These are phyloP conservation scores for Nicotiana tabacum DNA, from an alignment of 257 asterid species.

Conservation along the genomic window DNA sequence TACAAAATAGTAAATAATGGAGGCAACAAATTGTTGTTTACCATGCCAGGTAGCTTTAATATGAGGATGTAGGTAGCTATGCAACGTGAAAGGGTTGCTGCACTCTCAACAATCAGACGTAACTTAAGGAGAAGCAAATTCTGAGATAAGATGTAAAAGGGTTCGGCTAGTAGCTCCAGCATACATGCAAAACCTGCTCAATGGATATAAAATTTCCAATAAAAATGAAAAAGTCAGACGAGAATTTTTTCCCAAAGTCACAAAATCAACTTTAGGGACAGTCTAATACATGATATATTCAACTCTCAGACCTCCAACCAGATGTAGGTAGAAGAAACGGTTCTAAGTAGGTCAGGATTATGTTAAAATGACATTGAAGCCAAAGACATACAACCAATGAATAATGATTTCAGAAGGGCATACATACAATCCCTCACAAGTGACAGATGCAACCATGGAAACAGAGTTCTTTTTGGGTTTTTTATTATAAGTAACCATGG, in stretches of 20 bases:
- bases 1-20: background rate
- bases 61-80: slow-evolving; percentile 62
- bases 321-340: background rate
- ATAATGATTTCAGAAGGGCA: background rate
- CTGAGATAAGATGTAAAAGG: slow-evolving; percentile 87
- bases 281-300: background rate
- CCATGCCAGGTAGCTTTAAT: slow-evolving; percentile 62
- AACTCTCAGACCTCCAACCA: background rate
- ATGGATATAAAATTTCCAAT: background rate
- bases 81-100: slow-evolving; percentile 82
- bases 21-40: slow-evolving; percentile 10
- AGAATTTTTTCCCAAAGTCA: background rate
- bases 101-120: slow-evolving; percentile 74
- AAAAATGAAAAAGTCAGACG: background rate
- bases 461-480: too few relatives aligned
- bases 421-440: background rate
- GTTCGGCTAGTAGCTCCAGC: slow-evolving; percentile 94
- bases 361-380: background rate
- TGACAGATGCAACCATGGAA: background rate
- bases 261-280: background rate
- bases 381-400: background rate
- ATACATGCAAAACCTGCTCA: slow-evolving; percentile 82
- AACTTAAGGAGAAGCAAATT: slow-evolving; percentile 75
- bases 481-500: background rate
- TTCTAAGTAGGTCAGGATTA: background rate